Evolutionary conservation across 139 green algal species (phyloP), one percentile per base, ranked within the genome.

Genomic region (Choricystis sp.): DNA sequence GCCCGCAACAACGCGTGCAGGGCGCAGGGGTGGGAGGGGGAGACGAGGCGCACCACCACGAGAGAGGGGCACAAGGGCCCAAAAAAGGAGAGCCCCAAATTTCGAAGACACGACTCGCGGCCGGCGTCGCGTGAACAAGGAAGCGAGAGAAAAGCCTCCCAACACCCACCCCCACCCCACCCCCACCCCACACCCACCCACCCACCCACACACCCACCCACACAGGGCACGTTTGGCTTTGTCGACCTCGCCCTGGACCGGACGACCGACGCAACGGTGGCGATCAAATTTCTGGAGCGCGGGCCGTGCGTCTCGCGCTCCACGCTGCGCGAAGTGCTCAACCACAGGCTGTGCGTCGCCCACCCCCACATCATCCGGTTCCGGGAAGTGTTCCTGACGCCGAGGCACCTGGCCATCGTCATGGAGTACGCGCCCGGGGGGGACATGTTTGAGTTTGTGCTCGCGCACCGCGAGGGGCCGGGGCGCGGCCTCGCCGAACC

Each of bases 381-480:
- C 21, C 58, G 26, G 22, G 61, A 76, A 56, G 70, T 66, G 27
- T 78, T 67, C 60, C 67, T 76, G 70, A 76, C 65, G 57, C n/a
- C 58, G 29, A 69, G 66, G 2, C 66, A 85, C 59, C 66, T 86
- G 29, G 68, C 55, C 55, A 85, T 86, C 49, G 69, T 81, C 28
- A 83, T 86, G 80, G 80, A 86, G 76, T 73, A 69, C 26, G 74
- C 74, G 25, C 40, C 72, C 9, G 68, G 72, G 2, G 80, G 80
- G 2, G 79, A 86, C 69, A 61, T 83, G 31, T 75, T 83, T 59
- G 68, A 83, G 19, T 71, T 64, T 31, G 60, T 52, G 40, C 40
- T 52, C 9, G 9, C 9, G 9, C 57, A 66, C 61, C 61, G 29
- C 40, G 16, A 21, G 9, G 40, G 40, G 40, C 40, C 40, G 9